Evolutionary conservation across 164 flowering plant species (phyloP).

Genomic region (Vitis riparia): DNA sequence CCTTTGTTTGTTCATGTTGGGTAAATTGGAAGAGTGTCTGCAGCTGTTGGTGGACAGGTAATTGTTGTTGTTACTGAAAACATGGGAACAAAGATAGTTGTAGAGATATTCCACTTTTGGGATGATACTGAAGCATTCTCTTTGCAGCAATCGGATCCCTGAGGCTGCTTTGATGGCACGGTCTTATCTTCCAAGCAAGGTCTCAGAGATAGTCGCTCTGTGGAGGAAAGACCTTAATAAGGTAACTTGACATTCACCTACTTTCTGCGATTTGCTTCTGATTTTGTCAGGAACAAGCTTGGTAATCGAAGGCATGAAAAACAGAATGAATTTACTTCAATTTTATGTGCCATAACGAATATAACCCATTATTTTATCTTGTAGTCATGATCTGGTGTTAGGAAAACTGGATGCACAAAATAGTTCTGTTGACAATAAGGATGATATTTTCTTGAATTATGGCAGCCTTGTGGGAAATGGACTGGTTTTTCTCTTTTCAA

Average conservation of each 20-base stretch:
- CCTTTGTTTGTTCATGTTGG: slow-evolving; percentile 88
- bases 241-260: slow-evolving; percentile 35
- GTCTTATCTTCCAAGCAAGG: slow-evolving; percentile 99
- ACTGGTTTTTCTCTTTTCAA: too few species aligned
- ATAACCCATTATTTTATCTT: too few species aligned
- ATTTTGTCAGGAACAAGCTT: background rate
- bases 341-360: background rate
- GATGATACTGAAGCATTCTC: slow-evolving; percentile 2
- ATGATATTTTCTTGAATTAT: too few species aligned
- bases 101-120: background rate
- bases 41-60: slow-evolving; percentile 95
- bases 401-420: too few species aligned
- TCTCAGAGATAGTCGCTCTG: slow-evolving; percentile 80
- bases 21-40: slow-evolving; percentile 92
- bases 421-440: too few species aligned
- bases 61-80: slow-evolving; percentile 5
- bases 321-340: background rate
- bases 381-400: too few species aligned
- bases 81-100: background rate
- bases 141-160: slow-evolving; percentile 93
- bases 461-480: too few species aligned
- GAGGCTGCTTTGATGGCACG: slow-evolving; percentile 99
- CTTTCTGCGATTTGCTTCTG: background rate
- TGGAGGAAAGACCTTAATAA: slow-evolving; percentile 96
- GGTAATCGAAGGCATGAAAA: too few species aligned